phyloP scores from a whole-genome alignment of 2,329 filamentous ascomycete genomes.

The Pyrenophora graminea region DNA sequence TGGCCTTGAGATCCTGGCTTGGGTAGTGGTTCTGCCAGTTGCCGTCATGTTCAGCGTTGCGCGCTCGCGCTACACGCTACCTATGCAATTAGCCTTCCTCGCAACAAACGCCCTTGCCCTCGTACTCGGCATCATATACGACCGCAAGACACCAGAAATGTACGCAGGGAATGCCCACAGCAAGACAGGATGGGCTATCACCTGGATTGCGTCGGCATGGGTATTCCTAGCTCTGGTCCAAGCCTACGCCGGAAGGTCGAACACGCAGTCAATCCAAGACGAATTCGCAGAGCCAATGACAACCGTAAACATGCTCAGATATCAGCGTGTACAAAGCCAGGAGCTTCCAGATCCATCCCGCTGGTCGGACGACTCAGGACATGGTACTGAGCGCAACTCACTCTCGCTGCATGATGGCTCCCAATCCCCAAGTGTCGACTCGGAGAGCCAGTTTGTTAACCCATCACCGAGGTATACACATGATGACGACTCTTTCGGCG shows the following conservation, averaged over 20 bases:
- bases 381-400: conserved; percentile 72
- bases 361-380: conserved; percentile 54
- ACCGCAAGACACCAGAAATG: conserved; percentile 78
- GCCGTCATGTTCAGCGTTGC: conserved; percentile 85
- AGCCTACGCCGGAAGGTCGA: conserved; percentile 58
- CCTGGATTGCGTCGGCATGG: conserved; percentile 72
- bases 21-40: conserved; percentile 73
- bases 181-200: conserved; percentile 83
- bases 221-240: conserved; percentile 69
- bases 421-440: conserved; percentile 62
- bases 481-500: conserved; percentile 49
- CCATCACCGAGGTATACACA: conserved; percentile 47
- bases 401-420: conserved; percentile 69
- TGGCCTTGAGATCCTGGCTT: conserved; percentile 69
- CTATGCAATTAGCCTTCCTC: conserved; percentile 64
- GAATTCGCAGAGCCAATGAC: conserved; percentile 36
- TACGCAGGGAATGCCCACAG: conserved; percentile 89
- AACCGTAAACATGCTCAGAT: conserved; percentile 44
- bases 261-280: conserved; percentile 27
- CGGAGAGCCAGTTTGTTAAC: conserved; percentile 46
- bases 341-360: conserved; percentile 33
- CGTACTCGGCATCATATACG: conserved; percentile 61
- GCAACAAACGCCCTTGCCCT: conserved; percentile 48
- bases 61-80: conserved; percentile 73
- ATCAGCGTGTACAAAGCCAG: conserved; percentile 45